Evolutionary conservation across 495 filamentous ascomycete genomes (phyloP).

Genomic region (Penicillium roqueforti): DNA sequence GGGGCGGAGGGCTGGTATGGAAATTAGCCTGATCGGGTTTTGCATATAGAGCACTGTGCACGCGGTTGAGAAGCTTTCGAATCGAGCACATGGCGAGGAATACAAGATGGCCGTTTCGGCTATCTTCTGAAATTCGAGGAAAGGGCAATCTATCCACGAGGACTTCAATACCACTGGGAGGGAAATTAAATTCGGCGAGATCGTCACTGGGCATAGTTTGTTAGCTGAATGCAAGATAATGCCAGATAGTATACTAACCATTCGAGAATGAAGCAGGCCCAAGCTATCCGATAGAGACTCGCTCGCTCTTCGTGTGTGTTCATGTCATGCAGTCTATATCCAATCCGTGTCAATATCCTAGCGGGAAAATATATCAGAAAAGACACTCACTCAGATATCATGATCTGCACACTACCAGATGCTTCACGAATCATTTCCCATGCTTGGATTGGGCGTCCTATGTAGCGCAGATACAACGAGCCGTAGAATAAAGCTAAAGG

Average conservation of each 20-base stretch:
- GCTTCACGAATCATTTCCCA: constrained; percentile 14
- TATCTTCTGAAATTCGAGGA: constrained; percentile 10
- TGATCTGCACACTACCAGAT: constrained; percentile 9
- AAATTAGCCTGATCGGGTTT: not conserved
- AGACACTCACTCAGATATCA: constrained; percentile 10
- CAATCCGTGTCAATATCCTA: constrained; percentile 5
- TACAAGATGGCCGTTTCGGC: constrained; percentile 2
- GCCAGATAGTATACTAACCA: constrained; percentile 2
- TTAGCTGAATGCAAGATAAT: not conserved
- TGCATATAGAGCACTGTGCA: constrained; percentile 17
- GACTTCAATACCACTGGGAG: constrained; percentile 16
- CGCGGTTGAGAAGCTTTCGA: constrained; percentile 19
- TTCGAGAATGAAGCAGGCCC: constrained; percentile 22
- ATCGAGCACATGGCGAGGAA: constrained; percentile 24
- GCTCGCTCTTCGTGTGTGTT: constrained; percentile 2
- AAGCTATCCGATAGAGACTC: constrained; percentile 13
- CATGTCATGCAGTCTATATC: constrained; percentile 8
- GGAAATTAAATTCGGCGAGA: constrained; percentile 20
- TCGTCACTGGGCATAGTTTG: constrained; percentile 9
- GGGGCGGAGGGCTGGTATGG: not conserved
- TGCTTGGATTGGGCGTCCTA: constrained; percentile 16
- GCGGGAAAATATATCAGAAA: not conserved
- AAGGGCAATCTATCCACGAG: constrained; percentile 12
- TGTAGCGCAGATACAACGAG: constrained; percentile 20
- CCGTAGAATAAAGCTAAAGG: constrained; percentile 17